Evolutionary conservation across 2,329 filamentous ascomycete genomes (phyloP).

Genomic region (Pseudocercospora pini-densiflorae): DNA sequence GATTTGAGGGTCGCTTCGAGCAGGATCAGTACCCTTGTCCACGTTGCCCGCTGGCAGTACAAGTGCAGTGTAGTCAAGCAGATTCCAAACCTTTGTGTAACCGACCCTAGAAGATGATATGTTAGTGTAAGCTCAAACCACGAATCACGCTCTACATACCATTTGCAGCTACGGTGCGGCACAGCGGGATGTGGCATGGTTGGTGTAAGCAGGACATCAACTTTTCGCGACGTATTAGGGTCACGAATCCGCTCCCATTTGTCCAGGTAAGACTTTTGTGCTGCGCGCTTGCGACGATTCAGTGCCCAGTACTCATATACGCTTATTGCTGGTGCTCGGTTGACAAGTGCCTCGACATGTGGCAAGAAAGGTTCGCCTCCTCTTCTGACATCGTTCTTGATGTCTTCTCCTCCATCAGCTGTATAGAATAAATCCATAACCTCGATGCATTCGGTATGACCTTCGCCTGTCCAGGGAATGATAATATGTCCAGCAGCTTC

Average conservation of each 20-base stretch:
- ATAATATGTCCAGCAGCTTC: constrained; percentile 47
- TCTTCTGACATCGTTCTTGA: constrained; percentile 57
- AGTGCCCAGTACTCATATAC: constrained; percentile 72
- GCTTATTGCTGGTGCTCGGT: constrained; percentile 58
- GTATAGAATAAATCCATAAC: constrained; percentile 67
- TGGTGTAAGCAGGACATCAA: constrained; percentile 63
- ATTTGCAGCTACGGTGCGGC: constrained; percentile 44
- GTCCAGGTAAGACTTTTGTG: constrained; percentile 62
- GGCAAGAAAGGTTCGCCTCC: constrained; percentile 65
- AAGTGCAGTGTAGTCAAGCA: constrained; percentile 61
- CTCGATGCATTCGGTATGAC: constrained; percentile 61
- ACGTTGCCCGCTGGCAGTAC: constrained; percentile 60
- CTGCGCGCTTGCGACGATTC: constrained; percentile 60
- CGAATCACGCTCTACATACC: constrained; percentile 10
- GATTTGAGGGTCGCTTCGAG: constrained; percentile 36
- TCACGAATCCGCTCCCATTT: constrained; percentile 60
- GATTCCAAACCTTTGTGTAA: constrained; percentile 41
- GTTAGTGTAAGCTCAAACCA: neutral
- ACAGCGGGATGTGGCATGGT: constrained; percentile 65
- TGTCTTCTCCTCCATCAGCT: constrained; percentile 67
- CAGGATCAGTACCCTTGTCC: constrained; percentile 42
- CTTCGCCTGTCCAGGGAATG: constrained; percentile 45
- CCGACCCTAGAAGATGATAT: constrained; percentile 24
- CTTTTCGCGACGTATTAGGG: constrained; percentile 44
- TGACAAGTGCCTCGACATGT: constrained; percentile 62